phyloP scores from a whole-genome alignment of 805 yeast genomes.

The Saturnispora sekii region DNA sequence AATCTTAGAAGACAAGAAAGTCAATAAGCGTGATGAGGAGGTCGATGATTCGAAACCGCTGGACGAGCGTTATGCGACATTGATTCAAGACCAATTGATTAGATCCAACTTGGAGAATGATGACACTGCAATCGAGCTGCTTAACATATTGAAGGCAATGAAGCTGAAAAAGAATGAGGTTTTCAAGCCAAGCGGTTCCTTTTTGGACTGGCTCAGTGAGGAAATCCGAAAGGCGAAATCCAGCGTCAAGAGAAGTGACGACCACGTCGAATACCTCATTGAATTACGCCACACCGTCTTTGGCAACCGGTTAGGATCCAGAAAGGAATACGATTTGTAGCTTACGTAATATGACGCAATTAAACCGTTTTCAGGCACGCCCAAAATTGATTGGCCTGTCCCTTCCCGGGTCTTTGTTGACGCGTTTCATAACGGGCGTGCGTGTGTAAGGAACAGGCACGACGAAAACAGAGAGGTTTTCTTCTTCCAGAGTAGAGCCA shows the following conservation, averaged over 20 bases:
- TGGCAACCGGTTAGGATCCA: constrained; percentile 66
- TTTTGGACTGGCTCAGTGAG: constrained; percentile 49
- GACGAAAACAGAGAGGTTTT: neutral
- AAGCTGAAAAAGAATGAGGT: constrained; percentile 23
- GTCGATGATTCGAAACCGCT: constrained; percentile 8
- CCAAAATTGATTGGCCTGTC: neutral
- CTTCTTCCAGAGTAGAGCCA: neutral
- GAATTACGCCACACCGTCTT: constrained; percentile 51
- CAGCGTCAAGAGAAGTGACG: constrained; percentile 3
- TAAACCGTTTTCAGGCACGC: constrained; percentile 3
- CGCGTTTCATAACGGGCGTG: too few relatives aligned
- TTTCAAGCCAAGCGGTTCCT: constrained; percentile 31
- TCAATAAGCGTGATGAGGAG: constrained; percentile 12
- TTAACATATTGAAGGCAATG: constrained; percentile 30
- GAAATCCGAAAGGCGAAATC: constrained; percentile 19
- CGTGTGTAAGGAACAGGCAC: too few relatives aligned
- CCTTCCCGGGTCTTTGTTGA: constrained; percentile 1
- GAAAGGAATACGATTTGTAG: constrained; percentile 38
- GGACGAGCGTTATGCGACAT: constrained; percentile 28
- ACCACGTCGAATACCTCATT: constrained; percentile 23
- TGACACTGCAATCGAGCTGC: constrained; percentile 32
- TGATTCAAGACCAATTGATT: constrained; percentile 29
- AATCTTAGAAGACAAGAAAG: constrained; percentile 36
- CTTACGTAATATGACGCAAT: neutral
- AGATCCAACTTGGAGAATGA: constrained; percentile 24